These are phyloP conservation scores for Tetraselmis striata DNA, from an alignment of 139 green algal genomes.

Conservation along the genomic window DNA sequence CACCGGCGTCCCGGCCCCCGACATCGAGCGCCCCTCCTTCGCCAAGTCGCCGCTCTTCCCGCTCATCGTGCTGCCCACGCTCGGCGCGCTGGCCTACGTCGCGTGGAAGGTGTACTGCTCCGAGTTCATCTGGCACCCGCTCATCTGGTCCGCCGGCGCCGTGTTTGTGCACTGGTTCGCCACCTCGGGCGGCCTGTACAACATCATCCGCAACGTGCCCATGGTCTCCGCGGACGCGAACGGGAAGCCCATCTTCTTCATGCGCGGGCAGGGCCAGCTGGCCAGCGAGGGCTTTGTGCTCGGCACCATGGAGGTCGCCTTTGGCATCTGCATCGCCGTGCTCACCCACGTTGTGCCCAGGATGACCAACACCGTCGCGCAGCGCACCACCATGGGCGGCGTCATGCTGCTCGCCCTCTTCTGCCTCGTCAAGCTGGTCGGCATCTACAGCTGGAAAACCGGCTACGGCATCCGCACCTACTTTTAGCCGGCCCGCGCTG, in stretches of 20 bases:
- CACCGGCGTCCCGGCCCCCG: constrained; percentile 26
- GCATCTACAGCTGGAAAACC: neutral
- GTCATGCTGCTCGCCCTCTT: neutral
- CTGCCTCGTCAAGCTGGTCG: constrained; percentile 4
- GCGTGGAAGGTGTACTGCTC: constrained; percentile 15
- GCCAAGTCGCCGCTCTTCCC: constrained; percentile 36
- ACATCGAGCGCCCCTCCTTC: constrained; percentile 44
- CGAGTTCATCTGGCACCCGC: constrained; percentile 8
- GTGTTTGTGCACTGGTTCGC: constrained; percentile 29
- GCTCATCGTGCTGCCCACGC: constrained; percentile 2
- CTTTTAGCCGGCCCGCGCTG: too few species aligned
- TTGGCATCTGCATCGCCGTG: constrained; percentile 41
- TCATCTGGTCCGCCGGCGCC: constrained; percentile 4
- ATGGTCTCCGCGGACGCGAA: constrained; percentile 40
- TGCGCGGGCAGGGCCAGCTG: constrained; percentile 49
- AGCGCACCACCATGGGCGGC: neutral
- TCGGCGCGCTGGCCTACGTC: neutral
- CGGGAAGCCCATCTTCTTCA: constrained; percentile 32
- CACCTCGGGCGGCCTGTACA: constrained; percentile 73
- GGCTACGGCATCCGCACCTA: constrained; percentile 7
- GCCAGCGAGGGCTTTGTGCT: constrained; percentile 75
- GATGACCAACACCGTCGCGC: neutral
- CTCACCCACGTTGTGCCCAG: constrained; percentile 32
- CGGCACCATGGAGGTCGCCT: constrained; percentile 54
- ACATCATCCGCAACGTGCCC: constrained; percentile 83